These are phyloP conservation scores for Lichtheimia hyalospora DNA, from an alignment of 371 early-diverging fungal species.

Conservation along the genomic window DNA sequence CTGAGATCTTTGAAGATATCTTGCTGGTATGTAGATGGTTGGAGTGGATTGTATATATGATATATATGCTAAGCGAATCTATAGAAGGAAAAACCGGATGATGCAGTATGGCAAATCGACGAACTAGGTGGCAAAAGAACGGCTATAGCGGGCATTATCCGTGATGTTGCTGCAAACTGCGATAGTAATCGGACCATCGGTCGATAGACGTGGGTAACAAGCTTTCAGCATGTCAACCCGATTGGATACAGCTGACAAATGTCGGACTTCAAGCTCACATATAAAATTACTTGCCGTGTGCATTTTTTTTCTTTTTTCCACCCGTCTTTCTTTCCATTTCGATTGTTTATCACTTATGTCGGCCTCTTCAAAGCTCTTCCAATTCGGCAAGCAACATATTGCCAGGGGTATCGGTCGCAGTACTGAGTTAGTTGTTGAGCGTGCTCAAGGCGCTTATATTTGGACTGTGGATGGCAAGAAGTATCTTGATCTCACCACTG, in stretches of 20 bases:
- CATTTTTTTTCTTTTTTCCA: constrained; percentile 3
- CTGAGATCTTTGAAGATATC: not conserved
- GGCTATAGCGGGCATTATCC: too few species aligned
- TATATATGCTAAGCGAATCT: too few species aligned
- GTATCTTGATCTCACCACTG: constrained; percentile 55
- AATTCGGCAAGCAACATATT: constrained; percentile 50
- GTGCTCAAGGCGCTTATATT: constrained; percentile 49
- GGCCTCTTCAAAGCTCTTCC: constrained; percentile 33
- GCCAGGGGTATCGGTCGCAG: constrained; percentile 50
- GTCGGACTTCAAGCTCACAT: not conserved
- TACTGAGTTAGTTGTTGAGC: constrained; percentile 51
- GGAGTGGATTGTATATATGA: too few species aligned
- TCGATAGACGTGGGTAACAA: not conserved
- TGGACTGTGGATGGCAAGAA: constrained; percentile 51
- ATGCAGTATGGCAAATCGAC: too few species aligned
- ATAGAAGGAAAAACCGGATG: too few species aligned
- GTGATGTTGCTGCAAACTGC: too few species aligned
- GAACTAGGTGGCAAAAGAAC: too few species aligned
- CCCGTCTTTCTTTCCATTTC: not conserved
- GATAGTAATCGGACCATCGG: too few species aligned
- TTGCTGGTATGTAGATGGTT: not conserved
- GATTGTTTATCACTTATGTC: constrained; percentile 21
- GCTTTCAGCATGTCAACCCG: constrained; percentile 3
- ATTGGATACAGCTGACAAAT: constrained; percentile 15
- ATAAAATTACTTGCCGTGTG: not conserved